A percentile compares a stretch with the other conserved stretches of the same genome.
Conservation (phyloP, 352 stramenopile species). For the Labyrinthula sp. region DNA sequence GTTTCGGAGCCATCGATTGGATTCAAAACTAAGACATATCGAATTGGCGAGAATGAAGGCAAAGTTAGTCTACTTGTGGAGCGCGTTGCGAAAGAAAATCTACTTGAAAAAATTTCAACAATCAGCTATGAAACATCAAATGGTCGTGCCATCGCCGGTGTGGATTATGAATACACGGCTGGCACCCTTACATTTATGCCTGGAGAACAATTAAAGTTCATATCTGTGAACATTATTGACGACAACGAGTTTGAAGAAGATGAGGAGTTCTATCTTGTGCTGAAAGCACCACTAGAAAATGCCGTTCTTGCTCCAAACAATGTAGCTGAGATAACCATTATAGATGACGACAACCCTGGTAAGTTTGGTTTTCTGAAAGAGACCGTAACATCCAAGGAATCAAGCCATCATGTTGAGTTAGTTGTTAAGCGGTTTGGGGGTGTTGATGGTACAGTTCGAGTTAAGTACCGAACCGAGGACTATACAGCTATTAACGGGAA, state of each 20-base stretch:
- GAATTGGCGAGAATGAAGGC: constrained; percentile 19
- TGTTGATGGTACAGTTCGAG: constrained; percentile 9
- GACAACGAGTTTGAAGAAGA: constrained; percentile 33
- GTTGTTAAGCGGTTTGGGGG: constrained; percentile 6
- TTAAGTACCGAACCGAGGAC: constrained; percentile 33
- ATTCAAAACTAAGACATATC: too few species aligned
- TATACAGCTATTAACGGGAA: constrained; percentile 27
- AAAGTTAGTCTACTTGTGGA: constrained; percentile 11
- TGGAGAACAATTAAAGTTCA: constrained; percentile 11
- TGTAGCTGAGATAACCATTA: constrained; percentile 34
- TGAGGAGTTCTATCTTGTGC: constrained; percentile 25
- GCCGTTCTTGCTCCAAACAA: constrained; percentile 6
- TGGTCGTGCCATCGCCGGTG: constrained; percentile 5
- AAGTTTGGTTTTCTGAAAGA: constrained; percentile 29
- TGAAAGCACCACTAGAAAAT: constrained; percentile 10
- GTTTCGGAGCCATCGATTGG: too few species aligned
- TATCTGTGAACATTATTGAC: constrained; percentile 29
- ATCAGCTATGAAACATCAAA: constrained; percentile 21
- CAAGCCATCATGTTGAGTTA: constrained; percentile 1
- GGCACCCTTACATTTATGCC: constrained; percentile 28
- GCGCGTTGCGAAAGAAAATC: constrained; percentile 4
- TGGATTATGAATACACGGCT: constrained; percentile 20
- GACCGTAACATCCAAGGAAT: constrained; percentile 8
- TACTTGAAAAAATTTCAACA: constrained; percentile 6
- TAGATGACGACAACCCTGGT: constrained; percentile 36